Evolutionary conservation across 352 stramenopile species (phyloP).

Genomic region (Pythium apleroticum): DNA sequence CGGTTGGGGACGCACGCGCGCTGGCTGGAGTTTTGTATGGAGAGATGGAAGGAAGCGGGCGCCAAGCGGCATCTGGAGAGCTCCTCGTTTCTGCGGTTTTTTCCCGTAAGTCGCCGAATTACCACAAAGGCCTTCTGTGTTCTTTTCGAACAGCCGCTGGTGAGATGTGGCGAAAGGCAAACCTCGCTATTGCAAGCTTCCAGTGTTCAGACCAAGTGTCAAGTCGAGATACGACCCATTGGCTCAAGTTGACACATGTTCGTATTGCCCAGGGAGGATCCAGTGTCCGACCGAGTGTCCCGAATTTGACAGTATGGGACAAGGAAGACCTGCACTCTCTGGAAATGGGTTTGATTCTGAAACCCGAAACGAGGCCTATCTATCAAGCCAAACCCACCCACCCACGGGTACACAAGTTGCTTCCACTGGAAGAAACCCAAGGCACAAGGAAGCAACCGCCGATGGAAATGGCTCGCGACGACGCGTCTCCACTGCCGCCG

Average conservation of each 20-base stretch:
- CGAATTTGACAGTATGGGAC: background rate
- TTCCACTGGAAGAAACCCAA: background rate
- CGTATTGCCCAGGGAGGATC: background rate
- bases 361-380: no score
- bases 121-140: conserved; percentile 16
- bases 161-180: conserved; percentile 8
- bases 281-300: conserved; percentile 15
- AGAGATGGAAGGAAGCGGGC: background rate
- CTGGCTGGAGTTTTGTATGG: background rate
- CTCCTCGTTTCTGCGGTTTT: conserved; percentile 2
- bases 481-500: conserved; percentile 20
- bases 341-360: background rate
- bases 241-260: background rate
- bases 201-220: background rate
- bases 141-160: conserved; percentile 8
- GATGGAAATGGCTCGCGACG: conserved; percentile 16
- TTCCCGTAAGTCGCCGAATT: background rate
- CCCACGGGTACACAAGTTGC: conserved; percentile 14
- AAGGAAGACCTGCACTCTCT: background rate
- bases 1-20: background rate
- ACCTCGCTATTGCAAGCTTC: conserved; percentile 5
- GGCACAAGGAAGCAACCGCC: background rate
- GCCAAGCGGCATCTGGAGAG: conserved; percentile 12
- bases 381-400: conserved; percentile 10
- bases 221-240: background rate